Conservation (phyloP, 2,329 filamentous ascomycete species). For the Dryadomyces quercivorus region DNA sequence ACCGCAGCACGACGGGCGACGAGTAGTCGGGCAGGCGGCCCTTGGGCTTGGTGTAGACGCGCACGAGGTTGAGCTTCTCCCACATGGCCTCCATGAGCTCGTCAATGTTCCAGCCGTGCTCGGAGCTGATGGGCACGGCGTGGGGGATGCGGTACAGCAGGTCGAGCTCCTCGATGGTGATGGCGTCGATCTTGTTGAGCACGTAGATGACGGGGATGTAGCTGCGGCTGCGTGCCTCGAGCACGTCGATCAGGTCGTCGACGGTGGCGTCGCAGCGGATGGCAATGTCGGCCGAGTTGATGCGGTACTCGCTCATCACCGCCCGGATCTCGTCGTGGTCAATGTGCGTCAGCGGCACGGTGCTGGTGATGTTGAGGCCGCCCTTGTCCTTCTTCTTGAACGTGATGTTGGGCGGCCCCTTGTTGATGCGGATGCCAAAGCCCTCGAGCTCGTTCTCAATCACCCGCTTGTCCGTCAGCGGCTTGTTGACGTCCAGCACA, state of each 20-base stretch:
- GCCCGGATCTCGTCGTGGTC: slow-evolving; percentile 95
- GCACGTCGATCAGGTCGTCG: slow-evolving; percentile 89
- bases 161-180: slow-evolving; percentile 95
- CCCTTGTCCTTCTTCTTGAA: slow-evolving; percentile 99
- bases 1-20: slow-evolving; percentile 76
- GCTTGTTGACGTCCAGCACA: slow-evolving; percentile 96
- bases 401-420: slow-evolving; percentile 93
- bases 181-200: slow-evolving; percentile 97
- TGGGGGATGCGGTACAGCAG: slow-evolving; percentile 94
- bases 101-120: slow-evolving; percentile 96
- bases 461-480: slow-evolving; percentile 87
- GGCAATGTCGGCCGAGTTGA: slow-evolving; percentile 91
- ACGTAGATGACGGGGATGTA: slow-evolving; percentile 99
- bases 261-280: slow-evolving; percentile 97
- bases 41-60: slow-evolving; percentile 98
- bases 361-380: slow-evolving; percentile 91
- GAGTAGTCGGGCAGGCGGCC: slow-evolving; percentile 88
- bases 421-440: slow-evolving; percentile 97
- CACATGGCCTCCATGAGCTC: slow-evolving; percentile 95
- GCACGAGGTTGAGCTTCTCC: slow-evolving; percentile 84
- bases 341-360: slow-evolving; percentile 82
- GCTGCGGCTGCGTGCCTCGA: slow-evolving; percentile 86
- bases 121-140: slow-evolving; percentile 91
- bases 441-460: slow-evolving; percentile 94
- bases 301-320: slow-evolving; percentile 94